phyloP scores from a whole-genome alignment of 805 yeast species.

The Lachancea quebecensis region DNA sequence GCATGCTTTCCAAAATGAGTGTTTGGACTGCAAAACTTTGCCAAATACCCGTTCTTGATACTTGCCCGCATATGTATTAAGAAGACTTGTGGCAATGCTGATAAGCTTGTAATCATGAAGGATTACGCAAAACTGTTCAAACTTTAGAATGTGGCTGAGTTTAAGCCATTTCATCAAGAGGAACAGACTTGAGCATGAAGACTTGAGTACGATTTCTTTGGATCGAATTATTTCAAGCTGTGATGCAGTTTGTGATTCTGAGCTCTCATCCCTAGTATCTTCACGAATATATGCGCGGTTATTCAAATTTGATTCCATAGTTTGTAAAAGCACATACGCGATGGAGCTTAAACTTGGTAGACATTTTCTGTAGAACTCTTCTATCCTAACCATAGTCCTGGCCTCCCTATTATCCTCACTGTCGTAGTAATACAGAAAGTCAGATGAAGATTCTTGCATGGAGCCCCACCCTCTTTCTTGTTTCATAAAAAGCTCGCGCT shows the following conservation, averaged over 20 bases:
- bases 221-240: constrained; percentile 48
- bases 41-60: constrained; percentile 30
- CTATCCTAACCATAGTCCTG: constrained; percentile 45
- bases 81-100: constrained; percentile 20
- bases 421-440: constrained; percentile 28
- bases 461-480: constrained; percentile 61
- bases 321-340: constrained; percentile 55
- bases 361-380: constrained; percentile 46
- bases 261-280: constrained; percentile 10
- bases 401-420: constrained; percentile 24
- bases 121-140: constrained; percentile 63
- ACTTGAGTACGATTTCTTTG: constrained; percentile 58
- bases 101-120: constrained; percentile 64
- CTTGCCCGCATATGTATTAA: constrained; percentile 23
- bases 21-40: constrained; percentile 14
- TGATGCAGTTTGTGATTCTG: constrained; percentile 13
- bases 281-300: constrained; percentile 19
- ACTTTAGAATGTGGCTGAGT: constrained; percentile 67
- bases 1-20: constrained; percentile 28
- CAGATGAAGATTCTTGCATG: constrained; percentile 14
- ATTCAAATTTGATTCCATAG: constrained; percentile 46
- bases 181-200: constrained; percentile 46
- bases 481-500: constrained; percentile 60
- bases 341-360: constrained; percentile 56
- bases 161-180: constrained; percentile 72